A percentile compares a stretch with the other conserved stretches of the same genome.
Conservation (phyloP, 2,329 filamentous ascomycete species). For the Alternaria triticimaculans region DNA sequence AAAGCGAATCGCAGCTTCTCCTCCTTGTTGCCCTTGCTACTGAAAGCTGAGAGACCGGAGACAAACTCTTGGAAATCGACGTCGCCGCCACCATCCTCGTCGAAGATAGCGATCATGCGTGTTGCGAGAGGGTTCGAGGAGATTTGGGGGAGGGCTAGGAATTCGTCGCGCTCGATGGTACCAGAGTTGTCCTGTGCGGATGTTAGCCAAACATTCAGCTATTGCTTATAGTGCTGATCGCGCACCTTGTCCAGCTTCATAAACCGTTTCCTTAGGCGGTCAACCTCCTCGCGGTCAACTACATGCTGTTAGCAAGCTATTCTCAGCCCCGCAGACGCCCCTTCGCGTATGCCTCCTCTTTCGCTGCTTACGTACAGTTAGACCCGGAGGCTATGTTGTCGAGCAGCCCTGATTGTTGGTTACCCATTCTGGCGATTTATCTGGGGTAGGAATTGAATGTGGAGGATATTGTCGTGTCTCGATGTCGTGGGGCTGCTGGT, state of each 20-base stretch:
- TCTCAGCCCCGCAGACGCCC: constrained; percentile 38
- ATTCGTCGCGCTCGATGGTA: constrained; percentile 98
- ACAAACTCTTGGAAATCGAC: constrained; percentile 99
- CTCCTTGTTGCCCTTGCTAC: constrained; percentile 97
- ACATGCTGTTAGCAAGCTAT: constrained; percentile 31
- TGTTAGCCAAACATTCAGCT: background rate
- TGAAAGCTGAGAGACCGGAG: constrained; percentile 91
- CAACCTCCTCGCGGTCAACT: constrained; percentile 98
- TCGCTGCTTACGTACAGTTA: constrained; percentile 73
- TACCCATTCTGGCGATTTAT: constrained; percentile 54
- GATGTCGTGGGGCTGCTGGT: constrained; percentile 28
- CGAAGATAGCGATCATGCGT: constrained; percentile 99
- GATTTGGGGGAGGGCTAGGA: constrained; percentile 95
- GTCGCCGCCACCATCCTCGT: constrained; percentile 96
- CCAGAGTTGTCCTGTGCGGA: constrained; percentile 84
- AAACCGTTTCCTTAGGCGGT: constrained; percentile 92
- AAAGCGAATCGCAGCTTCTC: constrained; percentile 98
- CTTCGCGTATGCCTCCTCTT: constrained; percentile 22
- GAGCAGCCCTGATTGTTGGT: constrained; percentile 72
- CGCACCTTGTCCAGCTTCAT: constrained; percentile 98
- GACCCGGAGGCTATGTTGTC: constrained; percentile 96
- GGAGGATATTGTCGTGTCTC: constrained; percentile 19
- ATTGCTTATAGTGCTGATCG: background rate
- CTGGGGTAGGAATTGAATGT: constrained; percentile 18
- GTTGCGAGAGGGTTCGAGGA: constrained; percentile 97